Evolutionary conservation across 352 stramenopile genomes (phyloP), one percentile per base, ranked within the genome.

Genomic region (Globisporangium orthogonon): DNA sequence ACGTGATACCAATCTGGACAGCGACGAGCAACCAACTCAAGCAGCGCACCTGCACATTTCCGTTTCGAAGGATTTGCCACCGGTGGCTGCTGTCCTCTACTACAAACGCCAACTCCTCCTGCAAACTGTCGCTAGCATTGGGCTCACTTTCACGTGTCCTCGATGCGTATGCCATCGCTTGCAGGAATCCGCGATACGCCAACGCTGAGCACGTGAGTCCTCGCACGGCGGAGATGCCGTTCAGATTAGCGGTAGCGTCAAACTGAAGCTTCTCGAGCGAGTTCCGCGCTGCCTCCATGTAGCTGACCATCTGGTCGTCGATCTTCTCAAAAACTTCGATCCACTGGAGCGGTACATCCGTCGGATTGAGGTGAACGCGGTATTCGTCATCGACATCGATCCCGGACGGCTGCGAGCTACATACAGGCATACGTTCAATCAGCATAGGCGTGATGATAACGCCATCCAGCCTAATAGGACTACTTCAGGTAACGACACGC

Each of bases 301-400:
- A 74, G n/a, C 48, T 1, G 4, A 83, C 53, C 73, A 88, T 83
- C 9, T 61, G 50, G 1, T 52, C 56, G 50, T 88, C 78, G 3
- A 88, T 63, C 14, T 58, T 67, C 51, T 86, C 75, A 3, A 88
- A 54, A 30, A 84, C 66, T 61, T 84, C 69, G n/a, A 86, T 56
- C 78, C 78, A 88, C 46, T 88, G 78, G 4, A 86, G 54, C 2
- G 75, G 78, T 7, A 88, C 78, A 54, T 88, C 78, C 0, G 78
- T 70, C 3, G 77, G 72, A 41, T 85, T 86, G 29, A 88, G 53
- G 4, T 62, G 62, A 10, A 88, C 70, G 9, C 60, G 68, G 48
- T 85, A 88, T 59, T 86, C 78, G 56, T 88, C 70, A 44, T 65
- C 67, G 31, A 71, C 69, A 50, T 88, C 75, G 23, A 88, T 86